Percentiles rank a stretch among this genome's conserved stretches.
phyloP scores from a whole-genome alignment of 192 early-diverging fungal genomes.

The Mortierella antarctica region DNA sequence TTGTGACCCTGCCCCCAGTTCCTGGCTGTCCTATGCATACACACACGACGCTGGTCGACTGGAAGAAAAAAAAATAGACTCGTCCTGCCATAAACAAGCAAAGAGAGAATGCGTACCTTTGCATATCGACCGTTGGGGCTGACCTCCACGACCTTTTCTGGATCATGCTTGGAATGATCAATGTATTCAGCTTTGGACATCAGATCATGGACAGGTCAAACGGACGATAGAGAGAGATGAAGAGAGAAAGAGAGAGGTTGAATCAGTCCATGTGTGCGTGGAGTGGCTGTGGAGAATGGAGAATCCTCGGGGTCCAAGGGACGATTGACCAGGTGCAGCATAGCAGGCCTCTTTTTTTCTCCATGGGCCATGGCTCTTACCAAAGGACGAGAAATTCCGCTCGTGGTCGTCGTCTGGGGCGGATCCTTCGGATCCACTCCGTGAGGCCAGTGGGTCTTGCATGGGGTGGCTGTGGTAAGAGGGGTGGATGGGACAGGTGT shows the following conservation, averaged over 20 bases:
- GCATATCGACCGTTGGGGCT: conserved; percentile 64
- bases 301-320: neutral
- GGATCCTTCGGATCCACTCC: conserved; percentile 41
- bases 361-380: conserved; percentile 2
- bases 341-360: neutral
- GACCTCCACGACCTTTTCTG: conserved; percentile 66
- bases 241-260: neutral
- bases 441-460: conserved; percentile 34
- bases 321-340: neutral
- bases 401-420: conserved; percentile 38
- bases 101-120: conserved; percentile 37
- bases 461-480: conserved; percentile 3
- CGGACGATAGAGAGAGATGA: neutral
- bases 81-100: neutral
- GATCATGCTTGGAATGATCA: conserved; percentile 64
- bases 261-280: neutral
- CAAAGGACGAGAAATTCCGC: conserved; percentile 32
- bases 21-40: neutral
- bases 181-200: conserved; percentile 54
- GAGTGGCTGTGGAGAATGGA: neutral
- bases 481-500: neutral
- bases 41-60: neutral
- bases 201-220: neutral
- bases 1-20: neutral
- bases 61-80: neutral